A percentile compares a stretch with the other conserved stretches of the same genome.
Evolutionary conservation across 2,329 filamentous ascomycete genomes (phyloP).

Genomic region (Didymella pinodella): DNA sequence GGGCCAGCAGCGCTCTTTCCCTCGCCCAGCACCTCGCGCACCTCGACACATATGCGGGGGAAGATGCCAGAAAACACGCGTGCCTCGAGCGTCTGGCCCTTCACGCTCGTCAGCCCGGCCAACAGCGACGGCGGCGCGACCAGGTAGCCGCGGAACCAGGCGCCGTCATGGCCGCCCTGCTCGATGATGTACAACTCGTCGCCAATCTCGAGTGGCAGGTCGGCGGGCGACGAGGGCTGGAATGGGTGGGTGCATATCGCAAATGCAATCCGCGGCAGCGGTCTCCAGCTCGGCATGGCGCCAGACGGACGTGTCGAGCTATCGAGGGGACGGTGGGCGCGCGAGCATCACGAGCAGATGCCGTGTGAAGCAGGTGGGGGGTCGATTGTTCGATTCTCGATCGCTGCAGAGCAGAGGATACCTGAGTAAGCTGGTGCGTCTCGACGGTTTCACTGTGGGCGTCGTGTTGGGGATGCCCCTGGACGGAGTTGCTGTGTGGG

Average conservation of each 20-base stretch:
- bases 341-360: slow-evolving; percentile 43
- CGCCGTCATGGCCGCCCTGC: slow-evolving; percentile 81
- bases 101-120: slow-evolving; percentile 86
- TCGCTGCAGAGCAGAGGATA: neutral
- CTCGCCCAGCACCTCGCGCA: slow-evolving; percentile 86
- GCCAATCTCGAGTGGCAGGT: slow-evolving; percentile 95
- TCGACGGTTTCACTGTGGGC: slow-evolving; percentile 3
- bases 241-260: slow-evolving; percentile 97
- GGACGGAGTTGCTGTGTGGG: slow-evolving; percentile 9
- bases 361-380: neutral
- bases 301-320: slow-evolving; percentile 39
- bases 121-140: slow-evolving; percentile 93
- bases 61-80: slow-evolving; percentile 99
- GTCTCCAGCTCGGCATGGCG: slow-evolving; percentile 76
- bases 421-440: slow-evolving; percentile 1
- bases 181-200: slow-evolving; percentile 99
- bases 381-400: neutral
- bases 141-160: slow-evolving; percentile 95
- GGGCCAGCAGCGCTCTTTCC: slow-evolving; percentile 34
- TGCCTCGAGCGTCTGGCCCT: slow-evolving; percentile 92
- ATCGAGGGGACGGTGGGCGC: slow-evolving; percentile 38
- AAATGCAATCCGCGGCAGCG: slow-evolving; percentile 95
- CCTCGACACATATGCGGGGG: slow-evolving; percentile 90
- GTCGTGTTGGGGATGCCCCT: slow-evolving; percentile 14
- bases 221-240: slow-evolving; percentile 81